Evolutionary conservation across 345 rosid genomes (phyloP), one percentile per base, ranked within the genome.

Genomic region (Salix arbutifolia): DNA sequence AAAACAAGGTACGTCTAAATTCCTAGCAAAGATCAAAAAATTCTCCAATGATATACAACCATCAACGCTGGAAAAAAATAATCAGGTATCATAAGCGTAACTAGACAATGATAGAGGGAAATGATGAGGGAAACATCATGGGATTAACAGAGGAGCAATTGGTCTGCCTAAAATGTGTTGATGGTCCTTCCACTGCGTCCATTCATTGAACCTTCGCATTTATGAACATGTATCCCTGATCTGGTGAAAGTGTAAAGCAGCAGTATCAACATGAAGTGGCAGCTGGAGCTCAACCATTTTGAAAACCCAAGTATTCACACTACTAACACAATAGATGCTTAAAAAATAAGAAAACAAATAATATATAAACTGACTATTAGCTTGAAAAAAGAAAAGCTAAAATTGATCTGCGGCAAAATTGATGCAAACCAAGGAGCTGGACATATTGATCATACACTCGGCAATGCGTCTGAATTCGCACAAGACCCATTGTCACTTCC

Each of bases 1-100:
- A 70, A 81, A 68, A 68, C 37, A 35, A 42, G 61, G 74, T 80
- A 69, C 74, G 91, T 98, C 89, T 90, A 92, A 96, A 82, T 82
- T 87, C 74, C 85, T 87, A 52, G 97, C 98, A 78, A 96, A 91
- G 90, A 80, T 94, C 70, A 96, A 76, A 85, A 96, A 84, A 81
- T 96, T 96, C 88, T 96, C 98, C 91, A 93, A 89, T 31, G 99
- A 96, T 76, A 92, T 94, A 84, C 90, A 94, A 80, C 98, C 99
- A 78, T 98, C 99, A 52, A 98, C 97, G 94, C 99, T 96, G 88
- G 62, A 66, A 82, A 53, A 56, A 88, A 60, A 50, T 77, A 82
- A 82, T 69, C 78, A 78, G 53, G 73, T 53, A 33, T 53, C 30
- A 68, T 35, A 50, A 48, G 37, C 8, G 19, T 48, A 69, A 42